Evolutionary conservation across 192 early-diverging fungal species (phyloP).

Genomic region (Geranomyces michiganensis): DNA sequence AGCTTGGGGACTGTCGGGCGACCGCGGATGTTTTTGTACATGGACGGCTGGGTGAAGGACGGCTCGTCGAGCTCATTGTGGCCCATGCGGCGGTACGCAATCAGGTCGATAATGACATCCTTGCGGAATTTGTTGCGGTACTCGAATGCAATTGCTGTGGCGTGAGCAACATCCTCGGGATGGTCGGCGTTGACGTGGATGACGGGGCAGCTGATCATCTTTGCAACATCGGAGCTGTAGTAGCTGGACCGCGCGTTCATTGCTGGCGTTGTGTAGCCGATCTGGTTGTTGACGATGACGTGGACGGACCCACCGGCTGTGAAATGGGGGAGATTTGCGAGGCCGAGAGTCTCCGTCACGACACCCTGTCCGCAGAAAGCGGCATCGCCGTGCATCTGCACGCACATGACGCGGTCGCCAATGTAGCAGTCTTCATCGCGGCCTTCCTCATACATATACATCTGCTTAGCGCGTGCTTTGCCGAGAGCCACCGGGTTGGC

Average conservation of each 20-base stretch:
- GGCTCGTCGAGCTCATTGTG: conserved; percentile 99
- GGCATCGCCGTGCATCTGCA: conserved; percentile 95
- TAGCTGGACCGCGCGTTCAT: conserved; percentile 89
- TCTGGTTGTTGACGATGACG: conserved; percentile 97
- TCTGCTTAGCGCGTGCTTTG: conserved; percentile 93
- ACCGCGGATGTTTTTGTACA: conserved; percentile 92
- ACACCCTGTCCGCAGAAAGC: conserved; percentile 76
- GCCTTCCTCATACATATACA: conserved; percentile 70
- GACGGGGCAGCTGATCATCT: conserved; percentile 94
- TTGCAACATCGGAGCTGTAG: conserved; percentile 93
- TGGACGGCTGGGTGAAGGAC: conserved; percentile 90
- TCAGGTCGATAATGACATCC: conserved; percentile 93
- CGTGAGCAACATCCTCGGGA: conserved; percentile 88
- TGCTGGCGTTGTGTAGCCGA: conserved; percentile 93
- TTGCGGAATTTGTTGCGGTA: conserved; percentile 94
- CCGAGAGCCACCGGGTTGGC: conserved; percentile 96
- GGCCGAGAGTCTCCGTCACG: conserved; percentile 92
- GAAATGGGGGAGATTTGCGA: conserved; percentile 95
- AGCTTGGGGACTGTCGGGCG: conserved; percentile 81
- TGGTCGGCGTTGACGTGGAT: conserved; percentile 96
- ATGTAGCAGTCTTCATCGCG: conserved; percentile 76
- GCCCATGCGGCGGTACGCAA: conserved; percentile 95
- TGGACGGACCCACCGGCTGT: conserved; percentile 94
- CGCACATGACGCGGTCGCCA: conserved; percentile 91
- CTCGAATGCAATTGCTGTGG: conserved; percentile 81